A percentile compares a stretch with the other conserved stretches of the same genome.
Conservation (phyloP, 495 filamentous ascomycete species). For the Bacidia gigantensis region DNA sequence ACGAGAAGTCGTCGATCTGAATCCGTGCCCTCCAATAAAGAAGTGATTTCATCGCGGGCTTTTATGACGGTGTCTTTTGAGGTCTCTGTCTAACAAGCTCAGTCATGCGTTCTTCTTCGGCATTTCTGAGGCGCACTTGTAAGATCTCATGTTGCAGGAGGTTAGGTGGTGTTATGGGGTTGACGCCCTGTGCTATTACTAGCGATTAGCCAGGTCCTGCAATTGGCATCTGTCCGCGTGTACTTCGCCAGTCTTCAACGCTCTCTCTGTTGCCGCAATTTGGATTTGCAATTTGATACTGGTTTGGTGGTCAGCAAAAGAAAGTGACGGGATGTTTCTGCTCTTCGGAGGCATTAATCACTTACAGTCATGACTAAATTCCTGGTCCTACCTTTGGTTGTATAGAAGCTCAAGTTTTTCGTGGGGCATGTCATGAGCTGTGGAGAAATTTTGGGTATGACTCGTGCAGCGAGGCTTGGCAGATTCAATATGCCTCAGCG, state of each 20-base stretch:
- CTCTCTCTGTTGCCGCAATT: constrained; percentile 68
- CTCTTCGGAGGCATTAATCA: neutral
- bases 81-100: constrained; percentile 26
- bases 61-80: constrained; percentile 58
- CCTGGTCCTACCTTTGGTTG: too few species aligned
- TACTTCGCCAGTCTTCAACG: constrained; percentile 88
- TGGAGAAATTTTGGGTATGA: too few species aligned
- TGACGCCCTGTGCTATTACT: constrained; percentile 66
- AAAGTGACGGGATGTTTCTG: neutral
- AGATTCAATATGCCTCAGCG: too few species aligned
- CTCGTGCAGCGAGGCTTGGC: too few species aligned
- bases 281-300: constrained; percentile 85
- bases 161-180: constrained; percentile 84
- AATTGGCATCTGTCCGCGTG: constrained; percentile 1
- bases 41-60: constrained; percentile 69
- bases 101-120: neutral
- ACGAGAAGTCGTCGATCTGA: constrained; percentile 78
- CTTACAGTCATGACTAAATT: constrained; percentile 12
- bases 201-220: neutral
- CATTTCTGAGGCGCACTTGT: constrained; percentile 2
- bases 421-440: too few species aligned
- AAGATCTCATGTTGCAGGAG: constrained; percentile 87
- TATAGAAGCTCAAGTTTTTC: too few species aligned
- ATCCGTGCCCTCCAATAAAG: constrained; percentile 62
- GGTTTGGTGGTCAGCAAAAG: neutral